Evolutionary conservation across 306 rosid species (phyloP), one percentile per base, ranked within the genome.

Genomic region (Casuarina glauca): DNA sequence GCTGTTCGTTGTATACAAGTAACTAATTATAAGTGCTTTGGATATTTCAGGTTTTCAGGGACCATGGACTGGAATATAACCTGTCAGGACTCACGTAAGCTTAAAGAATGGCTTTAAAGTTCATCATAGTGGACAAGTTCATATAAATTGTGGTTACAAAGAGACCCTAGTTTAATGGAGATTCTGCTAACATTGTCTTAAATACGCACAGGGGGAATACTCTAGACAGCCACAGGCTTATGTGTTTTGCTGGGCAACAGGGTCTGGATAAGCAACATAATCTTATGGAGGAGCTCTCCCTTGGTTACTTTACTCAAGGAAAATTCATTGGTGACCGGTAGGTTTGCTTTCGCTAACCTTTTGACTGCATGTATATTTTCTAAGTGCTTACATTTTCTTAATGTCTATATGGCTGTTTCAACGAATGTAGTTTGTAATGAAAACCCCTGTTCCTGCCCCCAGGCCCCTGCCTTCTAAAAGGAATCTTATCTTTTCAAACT

Each of bases 271-370:
- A 90, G 88, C 98, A 94, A 81, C 97, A 92, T 72, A 79, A 73
- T 45, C 91, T 94, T 73, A 96, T 90, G 75, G 97, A 85, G 89
- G 95, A 90, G 85, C 86, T 94, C 32, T 68, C 42, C 77, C 81
- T 80, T 20, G 98, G 98, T 70, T 92, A 94, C 86, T 94, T 94
- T 82, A 94, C 98, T 1, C 92, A 88, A 69, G 97, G 76, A 73
- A 94, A 89, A 84, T 94, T 80, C 90, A 85, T 94, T 76, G 98
- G 95, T 69, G 97, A 94, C 83, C 69, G 80, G 98, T 92, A 82
- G 73, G 89, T 71, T 45, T 69, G 45, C 46, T 48, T 54, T n/a
- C 12, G 63, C 43, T 63, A 51, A 38, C 66, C 10, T 26, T 62
- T 66, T 38, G 9, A 46, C 48, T 67, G 42, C 6, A 41, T 51